Base-by-base conservation (phyloP, 176 grass and related monocot genomes). In the Oryza australiensis region DNA sequence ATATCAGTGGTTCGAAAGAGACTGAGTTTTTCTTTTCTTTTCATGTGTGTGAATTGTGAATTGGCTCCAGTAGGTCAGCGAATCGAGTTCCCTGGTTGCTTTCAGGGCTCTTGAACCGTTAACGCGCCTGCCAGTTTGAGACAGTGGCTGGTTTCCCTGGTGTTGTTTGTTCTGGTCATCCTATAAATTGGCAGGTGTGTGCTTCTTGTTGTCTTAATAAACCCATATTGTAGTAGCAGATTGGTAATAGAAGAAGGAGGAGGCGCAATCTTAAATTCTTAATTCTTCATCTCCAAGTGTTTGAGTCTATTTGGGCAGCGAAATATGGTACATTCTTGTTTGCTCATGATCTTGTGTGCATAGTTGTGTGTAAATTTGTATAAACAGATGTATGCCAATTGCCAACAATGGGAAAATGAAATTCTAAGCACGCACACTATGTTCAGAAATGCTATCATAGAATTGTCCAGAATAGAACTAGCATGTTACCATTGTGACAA, bases 151-250 rank as follows among this genome's bases (percentile, higher is more conserved):
- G 40, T 66, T 77, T 72, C 23, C 49, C 28, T 63, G 37, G 12
- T 79, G 18, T 68, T 41, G 30, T 78, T 81, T 78, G 29, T 13
- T 51, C 63, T 1, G 1, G 23, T 4, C 74, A 70, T 73, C 80
- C 84, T 90, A 90, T 90, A 90, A 90, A 90, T 90, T 74, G 79
- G 10, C 68, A 41, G 68, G 74, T 35, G 28, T 1, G 41, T 83
- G 28, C 37, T 78, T 73, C 79, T 79, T 70, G 3, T 43, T 73
- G 37, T 79, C 29, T 40, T 62, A 82, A 32, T 51, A 70, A 86
- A 15, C 60, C 3, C 26, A 60, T 57, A 66, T 4, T n/a, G 1
- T 26, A 34, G 57, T 38, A 46, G 77, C n/a, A n/a, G 32, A 10
- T 20, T 5, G 59, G 26, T 30, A 57, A 8, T 64, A 65, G 55